A percentile compares a stretch with the other conserved stretches of the same genome.
phyloP scores from a whole-genome alignment of 345 rosid species.

The Fremontodendron californicum region DNA sequence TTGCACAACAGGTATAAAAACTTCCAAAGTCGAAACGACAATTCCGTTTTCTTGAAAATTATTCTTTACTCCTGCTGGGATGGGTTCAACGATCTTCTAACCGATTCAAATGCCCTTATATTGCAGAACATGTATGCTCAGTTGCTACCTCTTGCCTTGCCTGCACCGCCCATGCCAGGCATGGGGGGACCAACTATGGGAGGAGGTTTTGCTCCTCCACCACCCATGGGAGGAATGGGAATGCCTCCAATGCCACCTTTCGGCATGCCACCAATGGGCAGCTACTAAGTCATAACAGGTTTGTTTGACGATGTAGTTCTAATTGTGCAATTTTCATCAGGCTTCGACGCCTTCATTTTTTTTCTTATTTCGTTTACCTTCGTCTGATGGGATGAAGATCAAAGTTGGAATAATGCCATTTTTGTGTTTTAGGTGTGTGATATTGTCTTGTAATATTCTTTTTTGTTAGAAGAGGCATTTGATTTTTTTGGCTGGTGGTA shows the following conservation, averaged over 20 bases:
- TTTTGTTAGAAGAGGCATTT: conserved; percentile 26
- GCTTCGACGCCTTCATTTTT: conserved; percentile 17
- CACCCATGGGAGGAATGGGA: conserved; percentile 60
- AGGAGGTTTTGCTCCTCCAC: conserved; percentile 8
- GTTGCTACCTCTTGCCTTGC: conserved; percentile 66
- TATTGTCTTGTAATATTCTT: conserved; percentile 35
- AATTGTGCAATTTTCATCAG: conserved; percentile 18
- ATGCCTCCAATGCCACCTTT: conserved; percentile 73
- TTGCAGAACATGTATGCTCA: conserved; percentile 74
- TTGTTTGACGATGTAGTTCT: conserved; percentile 1
- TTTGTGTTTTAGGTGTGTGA: conserved; percentile 27
- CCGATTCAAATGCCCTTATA: background rate
- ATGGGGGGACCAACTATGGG: conserved; percentile 34
- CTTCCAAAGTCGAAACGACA: background rate
- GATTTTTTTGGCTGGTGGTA: conserved; percentile 30
- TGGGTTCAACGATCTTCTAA: background rate
- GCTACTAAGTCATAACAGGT: conserved; percentile 32
- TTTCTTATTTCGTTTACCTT: conserved; percentile 4
- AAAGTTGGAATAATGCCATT: conserved; percentile 27
- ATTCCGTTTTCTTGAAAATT: background rate
- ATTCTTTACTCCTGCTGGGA: background rate
- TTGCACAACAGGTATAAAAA: conserved; percentile 58
- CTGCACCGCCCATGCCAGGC: conserved; percentile 69
- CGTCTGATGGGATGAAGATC: conserved; percentile 20
- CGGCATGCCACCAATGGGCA: conserved; percentile 70